Percentiles rank a stretch among this genome's conserved stretches.
Conservation (phyloP, 1,284 basidiomycete species). For the Kalmanozyma brasiliensis region DNA sequence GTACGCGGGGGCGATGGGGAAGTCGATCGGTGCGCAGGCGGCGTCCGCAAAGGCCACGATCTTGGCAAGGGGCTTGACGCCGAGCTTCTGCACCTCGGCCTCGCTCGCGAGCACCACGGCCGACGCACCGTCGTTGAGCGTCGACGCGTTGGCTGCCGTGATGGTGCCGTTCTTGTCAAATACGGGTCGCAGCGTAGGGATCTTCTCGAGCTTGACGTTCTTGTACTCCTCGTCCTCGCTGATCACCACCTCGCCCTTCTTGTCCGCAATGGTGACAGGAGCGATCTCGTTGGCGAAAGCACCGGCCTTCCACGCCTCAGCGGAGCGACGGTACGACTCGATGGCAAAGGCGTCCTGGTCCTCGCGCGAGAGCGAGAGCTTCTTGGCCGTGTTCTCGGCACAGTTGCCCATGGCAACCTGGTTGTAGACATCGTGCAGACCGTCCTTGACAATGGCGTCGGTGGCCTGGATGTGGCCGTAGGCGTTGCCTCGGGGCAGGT, state of each 20-base stretch:
- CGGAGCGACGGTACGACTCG: constrained; percentile 92
- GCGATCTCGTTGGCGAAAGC: constrained; percentile 89
- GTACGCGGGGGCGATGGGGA: constrained; percentile 92
- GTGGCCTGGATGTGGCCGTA: constrained; percentile 89
- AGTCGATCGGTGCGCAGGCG: constrained; percentile 95
- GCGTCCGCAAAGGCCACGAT: constrained; percentile 85
- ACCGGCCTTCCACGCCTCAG: constrained; percentile 86
- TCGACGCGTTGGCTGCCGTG: constrained; percentile 70
- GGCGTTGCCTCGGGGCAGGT: constrained; percentile 84
- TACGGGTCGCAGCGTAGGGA: constrained; percentile 68
- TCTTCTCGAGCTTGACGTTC: constrained; percentile 70
- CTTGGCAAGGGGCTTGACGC: constrained; percentile 69
- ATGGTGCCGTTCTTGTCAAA: constrained; percentile 70
- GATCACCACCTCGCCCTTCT: constrained; percentile 85
- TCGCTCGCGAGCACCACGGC: constrained; percentile 68
- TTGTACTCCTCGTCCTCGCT: constrained; percentile 97
- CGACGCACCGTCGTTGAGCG: constrained; percentile 70
- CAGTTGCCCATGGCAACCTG: constrained; percentile 61
- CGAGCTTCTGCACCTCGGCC: constrained; percentile 65
- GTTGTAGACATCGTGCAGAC: constrained; percentile 72
- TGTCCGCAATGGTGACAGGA: constrained; percentile 79
- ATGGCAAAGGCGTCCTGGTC: constrained; percentile 77
- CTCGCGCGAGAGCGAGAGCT: constrained; percentile 68
- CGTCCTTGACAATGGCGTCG: constrained; percentile 91
- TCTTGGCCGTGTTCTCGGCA: constrained; percentile 69